Evolutionary conservation across 768 basidiomycete species (phyloP), one percentile per base, ranked within the genome.

Genomic region (Cyclocybe aegerita): DNA sequence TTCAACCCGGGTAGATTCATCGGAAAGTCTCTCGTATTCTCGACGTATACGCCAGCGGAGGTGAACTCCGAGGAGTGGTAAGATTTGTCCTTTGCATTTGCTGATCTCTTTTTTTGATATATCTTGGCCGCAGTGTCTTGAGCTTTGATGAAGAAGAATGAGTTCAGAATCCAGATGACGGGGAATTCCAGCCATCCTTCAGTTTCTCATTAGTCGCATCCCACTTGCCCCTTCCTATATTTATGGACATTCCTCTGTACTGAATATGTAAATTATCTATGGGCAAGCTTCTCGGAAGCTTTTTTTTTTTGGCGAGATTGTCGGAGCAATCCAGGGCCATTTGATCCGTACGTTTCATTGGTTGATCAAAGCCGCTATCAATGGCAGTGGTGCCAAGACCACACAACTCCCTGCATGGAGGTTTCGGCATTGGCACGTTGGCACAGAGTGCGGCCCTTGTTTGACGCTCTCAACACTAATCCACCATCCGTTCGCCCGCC

Each of bases 1-100:
- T 94, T 98, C 77, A 99, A 99, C 65, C 97, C 97, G 0, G 95
- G 97, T 14, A 85, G 88, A 43, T 98, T 98, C 64, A 76, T 93
- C 10, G 84, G 90, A 4, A 87, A 82, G 43, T 79, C 86, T 4
- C 88, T 92, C 57, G 78, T 82, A 4, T 98, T 98, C 74, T 92
- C 89, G 9, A 90, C 93, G 2, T 99, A 95, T 59, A 90, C 86
- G 50, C 95, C 95, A 9, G 82, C 90, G 2, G 87, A 86, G 52
- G 70, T 81, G 37, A 86, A 90, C 61, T 95, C 94, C 0, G 90
- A 93, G 65, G 87, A 90, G 71, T 91, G 88, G 88, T 88, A 60
- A 60, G 71, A 9, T 16, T 41, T 5, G 35, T 47, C 5, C n/a
- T 41, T 34, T 15, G 10, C 23, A 29, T 11, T 38, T 17, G 32